phyloP scores from a whole-genome alignment of 306 rosid species.

The Prunus salicina region DNA sequence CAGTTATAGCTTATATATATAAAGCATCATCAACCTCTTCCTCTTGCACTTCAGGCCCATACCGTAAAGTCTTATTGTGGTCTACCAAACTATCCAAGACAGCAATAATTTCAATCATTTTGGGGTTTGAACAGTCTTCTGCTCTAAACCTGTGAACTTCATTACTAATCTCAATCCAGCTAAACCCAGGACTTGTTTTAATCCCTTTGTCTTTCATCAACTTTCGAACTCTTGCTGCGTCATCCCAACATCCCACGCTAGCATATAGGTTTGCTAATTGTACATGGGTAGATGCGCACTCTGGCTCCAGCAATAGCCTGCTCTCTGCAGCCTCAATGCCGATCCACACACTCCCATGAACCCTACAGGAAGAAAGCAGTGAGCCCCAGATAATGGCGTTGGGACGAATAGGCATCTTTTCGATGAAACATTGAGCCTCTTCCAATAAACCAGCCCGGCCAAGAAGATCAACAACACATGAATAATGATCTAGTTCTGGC shows the following conservation, averaged over 20 bases:
- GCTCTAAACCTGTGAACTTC: conserved; percentile 60
- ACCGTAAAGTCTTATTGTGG: conserved; percentile 52
- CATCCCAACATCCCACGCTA: conserved; percentile 57
- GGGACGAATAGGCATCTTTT: conserved; percentile 66
- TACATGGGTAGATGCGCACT: conserved; percentile 61
- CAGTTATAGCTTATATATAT: not conserved
- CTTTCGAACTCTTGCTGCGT: conserved; percentile 52
- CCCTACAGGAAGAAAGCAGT: conserved; percentile 66
- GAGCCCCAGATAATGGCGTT: conserved; percentile 89
- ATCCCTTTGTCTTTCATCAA: conserved; percentile 70
- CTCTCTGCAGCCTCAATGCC: conserved; percentile 76
- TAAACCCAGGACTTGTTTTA: conserved; percentile 61
- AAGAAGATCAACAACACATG: conserved; percentile 77
- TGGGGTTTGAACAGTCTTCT: conserved; percentile 52
- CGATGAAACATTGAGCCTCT: conserved; percentile 61
- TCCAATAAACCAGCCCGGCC: conserved; percentile 73
- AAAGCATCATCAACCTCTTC: conserved; percentile 19
- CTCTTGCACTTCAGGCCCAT: conserved; percentile 28
- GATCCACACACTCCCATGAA: conserved; percentile 63
- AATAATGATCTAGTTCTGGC: conserved; percentile 74
- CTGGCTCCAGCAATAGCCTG: conserved; percentile 58
- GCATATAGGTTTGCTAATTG: conserved; percentile 79
- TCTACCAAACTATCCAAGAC: conserved; percentile 49
- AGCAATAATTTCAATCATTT: conserved; percentile 40
- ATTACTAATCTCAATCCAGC: conserved; percentile 75